Base-by-base conservation (phyloP, 2,329 filamentous ascomycete genomes). In the Pseudogymnoascus sp. region DNA sequence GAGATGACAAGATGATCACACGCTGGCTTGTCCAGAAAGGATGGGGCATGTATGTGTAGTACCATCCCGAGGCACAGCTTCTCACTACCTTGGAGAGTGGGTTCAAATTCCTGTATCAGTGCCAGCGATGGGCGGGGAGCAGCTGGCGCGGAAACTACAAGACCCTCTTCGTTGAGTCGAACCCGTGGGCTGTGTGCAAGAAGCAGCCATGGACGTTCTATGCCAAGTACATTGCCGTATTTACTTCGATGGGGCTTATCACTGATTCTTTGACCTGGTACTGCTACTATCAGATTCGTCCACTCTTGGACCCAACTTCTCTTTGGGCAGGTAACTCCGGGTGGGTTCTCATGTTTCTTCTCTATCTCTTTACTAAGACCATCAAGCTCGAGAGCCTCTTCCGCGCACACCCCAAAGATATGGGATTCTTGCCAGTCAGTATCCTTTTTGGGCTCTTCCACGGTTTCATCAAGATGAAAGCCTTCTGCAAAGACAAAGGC, bases 111-210 rank as follows among this genome's bases (percentile, higher is more conserved):
- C 80, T 97, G 67, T 93, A 91, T 73, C 93, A 97, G 77, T 97
- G 93, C 77, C 86, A 93, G 54, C 85, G 93, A 59, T 97, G 93
- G 93, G 92, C 93, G 45, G 87, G 93, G 72, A 97, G 93, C 81
- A 97, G 97, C 77, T 97, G 93, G 93, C 84, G 93, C 73, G 96
- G 92, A 80, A 97, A 97, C 76, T 87, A 91, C 76, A 97, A 91
- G 62, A 97, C 91, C 75, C 81, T 97, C 72, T 83, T 93, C 68
- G 85, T 85, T 68, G 93, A 97, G 77, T 81, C 37, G 2, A 39
- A 39, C 37, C 37, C 37, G 6, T 39, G 37, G 37, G 37, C 37
- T 16, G 37, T 39, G 37, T 39, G 37, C 37, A 31, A 69, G 67
- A 66, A 96, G 93, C 71, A 90, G 90, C 73, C 93, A 97, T 97